phyloP scores from a whole-genome alignment of 2,329 filamentous ascomycete genomes.

The Arthrobotrys megalospora region DNA sequence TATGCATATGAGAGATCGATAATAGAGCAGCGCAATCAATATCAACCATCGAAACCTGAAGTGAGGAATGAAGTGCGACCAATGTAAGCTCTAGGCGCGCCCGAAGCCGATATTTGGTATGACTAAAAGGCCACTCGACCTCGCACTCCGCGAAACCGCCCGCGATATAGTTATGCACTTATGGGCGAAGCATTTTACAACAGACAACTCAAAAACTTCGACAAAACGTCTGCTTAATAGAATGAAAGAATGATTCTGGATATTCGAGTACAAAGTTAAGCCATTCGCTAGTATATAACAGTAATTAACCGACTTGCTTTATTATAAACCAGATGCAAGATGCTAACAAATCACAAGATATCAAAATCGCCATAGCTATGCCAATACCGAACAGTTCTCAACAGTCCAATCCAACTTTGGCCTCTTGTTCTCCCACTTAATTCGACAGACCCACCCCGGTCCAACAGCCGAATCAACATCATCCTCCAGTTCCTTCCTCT shows the following conservation, averaged over 20 bases:
- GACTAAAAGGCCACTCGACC: not conserved
- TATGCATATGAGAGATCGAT: not conserved
- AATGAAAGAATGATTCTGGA: too few species aligned
- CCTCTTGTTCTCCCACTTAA: conserved; percentile 5
- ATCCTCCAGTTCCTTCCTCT: conserved; percentile 13
- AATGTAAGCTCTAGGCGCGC: not conserved
- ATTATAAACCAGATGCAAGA: not conserved
- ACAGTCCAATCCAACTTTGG: conserved; percentile 13
- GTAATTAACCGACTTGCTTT: too few species aligned
- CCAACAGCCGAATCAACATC: conserved; percentile 13
- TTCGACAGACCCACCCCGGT: not conserved
- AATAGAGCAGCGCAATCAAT: not conserved
- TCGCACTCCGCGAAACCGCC: not conserved
- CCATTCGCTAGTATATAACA: too few species aligned
- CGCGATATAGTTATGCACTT: too few species aligned
- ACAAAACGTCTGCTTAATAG: not conserved
- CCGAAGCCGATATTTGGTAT: not conserved
- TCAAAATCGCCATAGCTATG: too few species aligned
- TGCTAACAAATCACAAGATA: not conserved
- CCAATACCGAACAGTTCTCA: not conserved
- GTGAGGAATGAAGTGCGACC: not conserved
- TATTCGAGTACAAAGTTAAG: too few species aligned
- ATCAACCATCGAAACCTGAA: not conserved
- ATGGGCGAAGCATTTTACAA: conserved; percentile 13
- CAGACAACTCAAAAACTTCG: not conserved